Evolutionary conservation across 306 rosid genomes (phyloP), one percentile per base, ranked within the genome.

Genomic region (Cicer cuneatum): DNA sequence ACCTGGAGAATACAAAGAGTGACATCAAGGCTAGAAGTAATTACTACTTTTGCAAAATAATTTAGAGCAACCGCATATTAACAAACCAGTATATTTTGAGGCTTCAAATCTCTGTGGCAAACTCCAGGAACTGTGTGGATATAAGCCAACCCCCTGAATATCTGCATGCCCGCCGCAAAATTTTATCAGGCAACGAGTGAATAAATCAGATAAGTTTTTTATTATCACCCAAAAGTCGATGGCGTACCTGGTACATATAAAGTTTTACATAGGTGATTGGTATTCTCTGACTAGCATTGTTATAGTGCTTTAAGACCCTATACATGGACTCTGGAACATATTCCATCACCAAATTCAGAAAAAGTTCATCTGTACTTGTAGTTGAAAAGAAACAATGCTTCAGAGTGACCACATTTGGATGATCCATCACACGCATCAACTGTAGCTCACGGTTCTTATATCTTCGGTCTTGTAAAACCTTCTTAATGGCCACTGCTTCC

Each of bases 381-480:
- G 98, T 89, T 64, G 98, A 94, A 82, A 91, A 91, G 93, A 93
- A 93, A 72, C 97, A 93, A 85, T 93, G 98, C 88, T 93, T 93
- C 83, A 93, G 38, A 58, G 90, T 82, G 81, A 94, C 82, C 72
- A 94, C 97, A 82, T 94, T 94, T 7, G 97, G 92, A 85, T 94
- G 98, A 75, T 94, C 94, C 98, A 94, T 94, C 80, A 88, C 88
- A 7, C 98, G 97, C 98, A 94, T 91, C 69, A 94, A 76, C 86
- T 94, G 97, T 53, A 94, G 86, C 71, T 91, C 98, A 70, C 97
- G 92, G 73, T 91, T 93, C 82, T 93, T 93, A 66, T 87, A 91
- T 83, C 97, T 84, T 79, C 92, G 83, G 83, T 93, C 97, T 72
- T 93, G 98, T 82, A 93, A 83, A 66, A 93, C 97, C 78, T 93